Evolutionary conservation across 2,329 filamentous ascomycete species (phyloP).

Genomic region (Dactylonectria macrodidyma): DNA sequence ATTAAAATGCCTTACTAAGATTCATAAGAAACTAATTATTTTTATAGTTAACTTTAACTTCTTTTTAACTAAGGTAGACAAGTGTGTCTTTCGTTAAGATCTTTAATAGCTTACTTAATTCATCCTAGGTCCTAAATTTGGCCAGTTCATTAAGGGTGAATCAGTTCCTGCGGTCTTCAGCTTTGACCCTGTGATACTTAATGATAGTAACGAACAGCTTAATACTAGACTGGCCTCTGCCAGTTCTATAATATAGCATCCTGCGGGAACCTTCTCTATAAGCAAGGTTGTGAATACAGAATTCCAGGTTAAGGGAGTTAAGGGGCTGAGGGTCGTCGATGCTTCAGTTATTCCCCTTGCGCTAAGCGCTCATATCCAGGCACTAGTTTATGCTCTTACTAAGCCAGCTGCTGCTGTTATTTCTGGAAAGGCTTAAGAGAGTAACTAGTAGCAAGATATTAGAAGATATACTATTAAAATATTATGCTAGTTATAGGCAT

Average conservation of each 20-base stretch:
- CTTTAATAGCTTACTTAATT: conserved; percentile 41
- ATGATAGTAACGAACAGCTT: conserved; percentile 40
- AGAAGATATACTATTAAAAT: not conserved
- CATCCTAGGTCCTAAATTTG: conserved; percentile 42
- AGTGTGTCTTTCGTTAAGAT: conserved; percentile 41
- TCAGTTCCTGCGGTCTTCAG: conserved; percentile 35
- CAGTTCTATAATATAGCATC: conserved; percentile 65
- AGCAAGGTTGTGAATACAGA: conserved; percentile 69
- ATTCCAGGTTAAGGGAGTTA: conserved; percentile 65
- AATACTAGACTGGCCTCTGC: conserved; percentile 41
- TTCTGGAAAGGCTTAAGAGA: conserved; percentile 17
- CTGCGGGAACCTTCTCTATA: conserved; percentile 68
- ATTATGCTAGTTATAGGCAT: not conserved
- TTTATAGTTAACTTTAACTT: conserved; percentile 43
- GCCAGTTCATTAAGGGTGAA: conserved; percentile 40
- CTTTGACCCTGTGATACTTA: conserved; percentile 33
- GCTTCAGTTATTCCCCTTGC: conserved; percentile 52
- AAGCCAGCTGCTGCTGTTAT: conserved; percentile 52
- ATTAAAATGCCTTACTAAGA: no score
- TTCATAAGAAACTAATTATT: conserved; percentile 12
- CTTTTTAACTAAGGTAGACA: conserved; percentile 45
- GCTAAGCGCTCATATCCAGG: conserved; percentile 50
- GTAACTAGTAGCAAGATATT: not conserved
- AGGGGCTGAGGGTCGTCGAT: conserved; percentile 52
- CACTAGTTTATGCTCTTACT: conserved; percentile 52